phyloP scores from a whole-genome alignment of 345 rosid genomes.

The Salix dunnii region DNA sequence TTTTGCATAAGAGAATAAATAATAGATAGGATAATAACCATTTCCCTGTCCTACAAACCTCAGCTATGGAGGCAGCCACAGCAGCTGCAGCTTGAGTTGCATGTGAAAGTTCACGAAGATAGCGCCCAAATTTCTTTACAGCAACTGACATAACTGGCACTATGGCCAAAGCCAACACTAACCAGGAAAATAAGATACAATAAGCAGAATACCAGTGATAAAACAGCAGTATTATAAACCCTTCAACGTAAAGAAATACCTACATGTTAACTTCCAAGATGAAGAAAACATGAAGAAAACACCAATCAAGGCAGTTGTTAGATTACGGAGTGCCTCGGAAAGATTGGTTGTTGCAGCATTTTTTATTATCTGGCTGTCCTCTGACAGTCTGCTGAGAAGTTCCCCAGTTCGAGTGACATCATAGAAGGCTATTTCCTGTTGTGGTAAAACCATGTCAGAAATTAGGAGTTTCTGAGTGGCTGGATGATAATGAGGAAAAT shows the following conservation, averaged over 20 bases:
- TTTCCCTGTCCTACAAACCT: slow-evolving; percentile 40
- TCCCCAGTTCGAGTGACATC: slow-evolving; percentile 52
- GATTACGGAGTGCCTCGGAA: slow-evolving; percentile 45
- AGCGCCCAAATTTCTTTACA: slow-evolving; percentile 68
- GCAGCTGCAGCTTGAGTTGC: slow-evolving; percentile 97
- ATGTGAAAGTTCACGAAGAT: slow-evolving; percentile 90
- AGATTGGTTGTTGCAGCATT: slow-evolving; percentile 55
- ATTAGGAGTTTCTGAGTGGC: background rate
- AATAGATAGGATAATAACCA: background rate
- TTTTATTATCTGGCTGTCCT: slow-evolving; percentile 51
- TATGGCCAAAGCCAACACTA: slow-evolving; percentile 83
- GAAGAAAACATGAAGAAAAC: slow-evolving; percentile 44
- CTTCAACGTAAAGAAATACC: slow-evolving; percentile 11
- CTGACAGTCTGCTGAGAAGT: slow-evolving; percentile 49
- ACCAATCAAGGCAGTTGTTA: slow-evolving; percentile 41
- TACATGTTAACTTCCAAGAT: slow-evolving; percentile 50
- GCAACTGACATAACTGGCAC: slow-evolving; percentile 77
- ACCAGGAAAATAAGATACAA: slow-evolving; percentile 3
- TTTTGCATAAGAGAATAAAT: background rate
- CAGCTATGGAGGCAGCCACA: slow-evolving; percentile 90
- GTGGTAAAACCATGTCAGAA: background rate
- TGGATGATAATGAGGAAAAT: background rate
- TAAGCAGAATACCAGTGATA: slow-evolving; percentile 10
- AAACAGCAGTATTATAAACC: background rate
- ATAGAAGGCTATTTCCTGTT: slow-evolving; percentile 52